Evolutionary conservation across 768 basidiomycete species (phyloP).

Genomic region (Neoboletus subvelutipes): DNA sequence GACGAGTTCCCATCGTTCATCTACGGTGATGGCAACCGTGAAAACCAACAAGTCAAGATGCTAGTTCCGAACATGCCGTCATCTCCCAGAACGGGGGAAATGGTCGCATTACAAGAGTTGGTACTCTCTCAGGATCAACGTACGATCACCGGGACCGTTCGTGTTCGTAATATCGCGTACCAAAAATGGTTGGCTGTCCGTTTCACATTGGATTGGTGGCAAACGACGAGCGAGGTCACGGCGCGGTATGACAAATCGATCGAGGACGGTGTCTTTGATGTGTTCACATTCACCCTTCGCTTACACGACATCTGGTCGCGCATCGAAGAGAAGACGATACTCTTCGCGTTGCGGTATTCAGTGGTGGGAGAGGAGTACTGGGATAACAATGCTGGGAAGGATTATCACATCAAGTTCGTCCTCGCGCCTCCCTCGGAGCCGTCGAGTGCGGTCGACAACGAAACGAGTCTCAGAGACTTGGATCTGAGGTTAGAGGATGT

Average conservation of each 20-base stretch:
- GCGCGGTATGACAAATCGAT: constrained; percentile 60
- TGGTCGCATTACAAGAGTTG: constrained; percentile 57
- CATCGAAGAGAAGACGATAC: constrained; percentile 81
- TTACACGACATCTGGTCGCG: constrained; percentile 74
- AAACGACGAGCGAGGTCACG: constrained; percentile 91
- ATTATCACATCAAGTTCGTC: constrained; percentile 76
- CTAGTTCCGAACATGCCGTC: constrained; percentile 67
- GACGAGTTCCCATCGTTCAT: constrained; percentile 76
- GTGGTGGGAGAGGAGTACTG: constrained; percentile 78
- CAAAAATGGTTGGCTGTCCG: constrained; percentile 85
- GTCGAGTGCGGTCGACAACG: constrained; percentile 36
- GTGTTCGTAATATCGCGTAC: constrained; percentile 84
- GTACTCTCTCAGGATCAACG: constrained; percentile 50
- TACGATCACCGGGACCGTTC: constrained; percentile 68
- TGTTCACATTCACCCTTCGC: constrained; percentile 75
- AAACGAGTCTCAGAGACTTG: constrained; percentile 57
- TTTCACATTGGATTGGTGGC: constrained; percentile 94
- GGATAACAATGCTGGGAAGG: constrained; percentile 84
- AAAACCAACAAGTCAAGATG: constrained; percentile 51
- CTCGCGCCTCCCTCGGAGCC: constrained; percentile 22
- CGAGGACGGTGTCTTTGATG: constrained; percentile 48
- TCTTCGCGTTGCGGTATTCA: constrained; percentile 72
- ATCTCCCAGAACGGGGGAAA: constrained; percentile 36
- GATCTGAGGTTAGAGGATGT: constrained; percentile 67
- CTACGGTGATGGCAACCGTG: constrained; percentile 44